A percentile compares a stretch with the other conserved stretches of the same genome.
Evolutionary conservation across 2,329 filamentous ascomycete species (phyloP).

Genomic region (Coniella lustricola): DNA sequence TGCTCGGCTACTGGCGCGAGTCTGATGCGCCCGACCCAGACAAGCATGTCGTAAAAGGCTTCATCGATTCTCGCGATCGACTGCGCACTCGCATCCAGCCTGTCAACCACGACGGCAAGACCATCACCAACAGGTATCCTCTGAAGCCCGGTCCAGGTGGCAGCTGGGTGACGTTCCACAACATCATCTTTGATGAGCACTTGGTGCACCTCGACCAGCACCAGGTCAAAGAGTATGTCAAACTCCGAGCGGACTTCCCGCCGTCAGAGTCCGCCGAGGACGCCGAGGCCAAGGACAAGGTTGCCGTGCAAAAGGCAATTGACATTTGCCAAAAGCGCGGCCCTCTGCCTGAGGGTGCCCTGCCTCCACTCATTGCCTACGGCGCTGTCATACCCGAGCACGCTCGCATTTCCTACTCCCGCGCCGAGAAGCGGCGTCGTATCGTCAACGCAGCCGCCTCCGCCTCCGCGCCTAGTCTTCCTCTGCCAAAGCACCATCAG

Average conservation of each 20-base stretch:
- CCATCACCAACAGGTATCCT: conserved; percentile 38
- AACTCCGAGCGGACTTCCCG: conserved; percentile 37
- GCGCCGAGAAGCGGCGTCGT: conserved; percentile 42
- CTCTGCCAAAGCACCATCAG: not conserved
- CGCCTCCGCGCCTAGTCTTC: not conserved
- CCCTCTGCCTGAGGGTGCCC: conserved; percentile 35
- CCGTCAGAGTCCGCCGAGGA: conserved; percentile 32
- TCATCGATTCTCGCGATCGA: conserved; percentile 54
- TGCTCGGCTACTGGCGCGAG: conserved; percentile 55
- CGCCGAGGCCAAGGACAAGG: conserved; percentile 30
- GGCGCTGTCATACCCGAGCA: conserved; percentile 42
- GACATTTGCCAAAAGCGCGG: conserved; percentile 34
- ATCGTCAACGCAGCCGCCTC: conserved; percentile 22
- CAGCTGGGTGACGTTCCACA: conserved; percentile 58
- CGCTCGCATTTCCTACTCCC: conserved; percentile 25
- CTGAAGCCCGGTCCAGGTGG: conserved; percentile 52
- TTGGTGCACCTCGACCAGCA: conserved; percentile 48
- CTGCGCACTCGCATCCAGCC: conserved; percentile 53
- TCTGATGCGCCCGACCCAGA: conserved; percentile 41
- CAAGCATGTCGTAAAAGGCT: conserved; percentile 55
- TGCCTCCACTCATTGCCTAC: conserved; percentile 41
- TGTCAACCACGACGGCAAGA: conserved; percentile 39
- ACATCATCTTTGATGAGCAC: conserved; percentile 51
- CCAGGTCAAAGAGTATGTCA: conserved; percentile 57
- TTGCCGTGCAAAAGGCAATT: conserved; percentile 41